phyloP scores from a whole-genome alignment of 2,329 filamentous ascomycete species.

The Beauveria australis region DNA sequence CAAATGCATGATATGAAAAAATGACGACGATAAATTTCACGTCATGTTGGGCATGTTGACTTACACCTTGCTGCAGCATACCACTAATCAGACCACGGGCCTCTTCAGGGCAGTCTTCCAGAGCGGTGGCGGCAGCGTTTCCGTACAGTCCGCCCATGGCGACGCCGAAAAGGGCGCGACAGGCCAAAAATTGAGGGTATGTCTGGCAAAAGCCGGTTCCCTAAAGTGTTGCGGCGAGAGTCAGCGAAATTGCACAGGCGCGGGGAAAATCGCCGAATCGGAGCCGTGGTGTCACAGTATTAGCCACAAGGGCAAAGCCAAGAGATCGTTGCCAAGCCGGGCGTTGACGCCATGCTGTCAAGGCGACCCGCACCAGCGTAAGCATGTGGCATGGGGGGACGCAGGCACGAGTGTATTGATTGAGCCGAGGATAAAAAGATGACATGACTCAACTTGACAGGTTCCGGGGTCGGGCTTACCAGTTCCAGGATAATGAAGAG shows the following conservation, averaged over 20 bases:
- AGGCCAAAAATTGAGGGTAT: conserved; percentile 64
- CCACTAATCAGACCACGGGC: conserved; percentile 68
- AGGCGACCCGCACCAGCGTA: conserved; percentile 1
- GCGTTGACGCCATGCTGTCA: conserved; percentile 1
- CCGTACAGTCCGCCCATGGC: conserved; percentile 79
- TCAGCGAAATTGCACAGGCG: neutral
- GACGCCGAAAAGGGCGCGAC: conserved; percentile 66
- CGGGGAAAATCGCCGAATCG: neutral
- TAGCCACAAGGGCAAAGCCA: neutral
- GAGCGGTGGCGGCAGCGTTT: conserved; percentile 68
- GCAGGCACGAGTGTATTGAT: neutral
- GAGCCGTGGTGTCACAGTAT: neutral
- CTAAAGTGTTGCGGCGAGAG: conserved; percentile 19
- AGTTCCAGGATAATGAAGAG: conserved; percentile 66
- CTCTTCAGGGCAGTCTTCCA: conserved; percentile 63
- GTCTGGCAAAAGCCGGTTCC: conserved; percentile 61
- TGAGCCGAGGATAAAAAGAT: neutral
- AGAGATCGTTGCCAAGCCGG: conserved; percentile 6
- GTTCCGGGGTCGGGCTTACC: conserved; percentile 30
- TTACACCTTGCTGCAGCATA: conserved; percentile 62
- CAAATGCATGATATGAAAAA: neutral
- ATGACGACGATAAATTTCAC: neutral
- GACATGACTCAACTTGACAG: neutral
- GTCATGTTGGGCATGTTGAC: conserved; percentile 11
- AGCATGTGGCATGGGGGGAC: neutral